phyloP scores from a whole-genome alignment of 2,329 filamentous ascomycete genomes.

The Penicillium sp. region DNA sequence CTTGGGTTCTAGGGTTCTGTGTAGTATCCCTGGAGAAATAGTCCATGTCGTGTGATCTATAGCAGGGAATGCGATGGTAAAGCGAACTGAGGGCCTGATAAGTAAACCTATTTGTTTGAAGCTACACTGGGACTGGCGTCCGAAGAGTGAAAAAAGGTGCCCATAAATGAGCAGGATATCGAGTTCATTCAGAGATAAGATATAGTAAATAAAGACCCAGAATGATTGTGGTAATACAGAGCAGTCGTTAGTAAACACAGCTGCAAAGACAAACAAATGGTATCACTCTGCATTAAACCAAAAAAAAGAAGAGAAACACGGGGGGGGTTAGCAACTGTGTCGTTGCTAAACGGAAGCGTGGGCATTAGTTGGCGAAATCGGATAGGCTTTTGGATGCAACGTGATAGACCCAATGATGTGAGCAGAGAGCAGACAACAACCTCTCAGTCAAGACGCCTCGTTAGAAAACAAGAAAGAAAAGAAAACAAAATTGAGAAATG shows the following conservation, averaged over 20 bases:
- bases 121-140: neutral
- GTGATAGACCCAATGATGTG: slow-evolving; percentile 20
- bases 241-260: slow-evolving; percentile 21
- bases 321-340: slow-evolving; percentile 11
- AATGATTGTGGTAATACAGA: slow-evolving; percentile 24
- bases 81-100: neutral
- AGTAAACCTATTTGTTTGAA: neutral
- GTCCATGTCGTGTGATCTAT: neutral
- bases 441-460: slow-evolving; percentile 25
- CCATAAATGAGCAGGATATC: slow-evolving; percentile 5
- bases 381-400: slow-evolving; percentile 27
- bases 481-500: slow-evolving; percentile 8
- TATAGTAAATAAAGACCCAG: slow-evolving; percentile 9
- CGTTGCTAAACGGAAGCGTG: slow-evolving; percentile 28
- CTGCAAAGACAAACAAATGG: slow-evolving; percentile 31
- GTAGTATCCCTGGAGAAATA: neutral
- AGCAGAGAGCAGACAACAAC: slow-evolving; percentile 19
- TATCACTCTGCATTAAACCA: slow-evolving; percentile 37
- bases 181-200: slow-evolving; percentile 5
- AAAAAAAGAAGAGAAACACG: slow-evolving; percentile 20
- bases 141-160: neutral
- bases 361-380: slow-evolving; percentile 23
- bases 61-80: neutral
- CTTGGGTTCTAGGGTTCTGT: neutral
- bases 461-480: slow-evolving; percentile 17